These are phyloP conservation scores for Sarocladium oryzae DNA, from an alignment of 2,329 filamentous ascomycete genomes.

Conservation along the genomic window DNA sequence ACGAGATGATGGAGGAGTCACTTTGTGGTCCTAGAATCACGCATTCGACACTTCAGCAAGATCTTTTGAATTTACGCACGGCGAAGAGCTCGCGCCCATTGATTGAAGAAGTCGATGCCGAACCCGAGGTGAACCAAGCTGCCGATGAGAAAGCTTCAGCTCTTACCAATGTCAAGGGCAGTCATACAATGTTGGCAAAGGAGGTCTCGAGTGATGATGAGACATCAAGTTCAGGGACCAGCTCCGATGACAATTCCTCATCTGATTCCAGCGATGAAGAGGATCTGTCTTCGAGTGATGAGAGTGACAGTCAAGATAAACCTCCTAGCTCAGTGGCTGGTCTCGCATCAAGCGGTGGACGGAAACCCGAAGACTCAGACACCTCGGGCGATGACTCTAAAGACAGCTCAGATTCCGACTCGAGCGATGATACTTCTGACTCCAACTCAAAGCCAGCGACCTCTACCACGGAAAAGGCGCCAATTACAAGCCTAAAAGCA, in stretches of 20 bases:
- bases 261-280: conserved; percentile 3
- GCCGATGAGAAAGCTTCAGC: not conserved
- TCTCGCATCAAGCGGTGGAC: not conserved
- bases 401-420: conserved; percentile 13
- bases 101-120: conserved; percentile 14
- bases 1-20: conserved; percentile 24
- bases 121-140: not conserved
- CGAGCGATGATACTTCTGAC: no score
- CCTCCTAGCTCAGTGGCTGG: not conserved
- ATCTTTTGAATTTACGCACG: not conserved
- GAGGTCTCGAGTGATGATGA: conserved; percentile 14
- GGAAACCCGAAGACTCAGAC: not conserved
- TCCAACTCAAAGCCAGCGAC: conserved; percentile 13
- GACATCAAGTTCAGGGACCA: conserved; percentile 12
- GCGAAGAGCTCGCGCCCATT: conserved; percentile 8
- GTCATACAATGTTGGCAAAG: no score
- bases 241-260: not conserved
- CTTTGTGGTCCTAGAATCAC: not conserved
- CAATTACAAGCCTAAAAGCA: not conserved
- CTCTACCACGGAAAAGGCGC: not conserved
- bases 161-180: not conserved
- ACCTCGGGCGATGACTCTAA: conserved; percentile 8
- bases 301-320: not conserved
- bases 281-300: not conserved
- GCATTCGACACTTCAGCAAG: not conserved